Conservation (phyloP, 768 basidiomycete genomes). For the Lactarius vividus region DNA sequence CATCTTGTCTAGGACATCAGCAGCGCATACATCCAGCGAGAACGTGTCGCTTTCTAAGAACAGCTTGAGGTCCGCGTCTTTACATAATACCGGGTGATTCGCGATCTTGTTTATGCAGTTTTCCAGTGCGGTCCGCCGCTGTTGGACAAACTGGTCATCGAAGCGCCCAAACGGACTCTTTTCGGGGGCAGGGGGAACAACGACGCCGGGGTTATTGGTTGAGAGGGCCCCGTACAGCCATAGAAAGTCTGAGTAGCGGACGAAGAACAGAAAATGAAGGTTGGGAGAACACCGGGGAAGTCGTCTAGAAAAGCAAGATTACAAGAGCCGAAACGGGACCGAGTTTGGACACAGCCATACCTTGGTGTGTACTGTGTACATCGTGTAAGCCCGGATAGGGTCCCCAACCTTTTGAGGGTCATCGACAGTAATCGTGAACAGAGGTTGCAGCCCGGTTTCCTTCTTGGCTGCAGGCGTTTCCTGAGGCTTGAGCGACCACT, state of each 20-base stretch:
- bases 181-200: slow-evolving; percentile 95
- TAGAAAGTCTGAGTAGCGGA: slow-evolving; percentile 96
- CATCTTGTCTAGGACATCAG: background rate
- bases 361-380: slow-evolving; percentile 93
- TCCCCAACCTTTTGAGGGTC: slow-evolving; percentile 98
- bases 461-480: slow-evolving; percentile 28
- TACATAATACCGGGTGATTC: slow-evolving; percentile 84
- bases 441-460: slow-evolving; percentile 55
- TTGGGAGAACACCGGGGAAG: slow-evolving; percentile 80
- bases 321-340: background rate
- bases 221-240: slow-evolving; percentile 93
- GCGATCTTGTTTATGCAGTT: slow-evolving; percentile 92
- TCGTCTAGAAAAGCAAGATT: slow-evolving; percentile 52
- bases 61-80: slow-evolving; percentile 82
- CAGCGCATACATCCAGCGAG: slow-evolving; percentile 70
- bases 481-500: slow-evolving; percentile 5
- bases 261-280: slow-evolving; percentile 88
- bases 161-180: slow-evolving; percentile 94
- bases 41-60: slow-evolving; percentile 96
- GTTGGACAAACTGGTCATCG: slow-evolving; percentile 86
- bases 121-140: slow-evolving; percentile 79
- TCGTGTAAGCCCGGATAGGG: slow-evolving; percentile 88
- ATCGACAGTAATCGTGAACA: slow-evolving; percentile 87
- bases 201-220: slow-evolving; percentile 91
- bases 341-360: slow-evolving; percentile 41